Conservation (phyloP, 148 eudicot genomes). For the Simmondsia chinensis region DNA sequence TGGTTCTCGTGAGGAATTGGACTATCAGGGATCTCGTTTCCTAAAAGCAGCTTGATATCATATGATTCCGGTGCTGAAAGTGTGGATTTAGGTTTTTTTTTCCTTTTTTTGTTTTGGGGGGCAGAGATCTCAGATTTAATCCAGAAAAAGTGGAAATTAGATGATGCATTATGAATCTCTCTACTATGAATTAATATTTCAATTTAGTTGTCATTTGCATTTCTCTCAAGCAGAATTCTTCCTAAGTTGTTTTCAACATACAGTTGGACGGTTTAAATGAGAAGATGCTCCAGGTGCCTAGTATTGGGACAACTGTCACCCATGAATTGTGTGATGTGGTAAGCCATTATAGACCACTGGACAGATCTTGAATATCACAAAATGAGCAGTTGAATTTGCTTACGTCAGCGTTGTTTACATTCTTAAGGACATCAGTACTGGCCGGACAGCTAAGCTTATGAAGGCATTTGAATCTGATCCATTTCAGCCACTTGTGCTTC, state of each 20-base stretch:
- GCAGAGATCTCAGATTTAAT: too few species aligned
- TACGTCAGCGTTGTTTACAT: not conserved
- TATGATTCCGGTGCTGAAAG: too few species aligned
- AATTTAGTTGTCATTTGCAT: too few species aligned
- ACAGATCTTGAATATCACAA: not conserved
- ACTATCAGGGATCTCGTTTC: too few species aligned
- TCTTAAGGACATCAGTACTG: slow-evolving; percentile 23
- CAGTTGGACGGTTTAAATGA: slow-evolving; percentile 91
- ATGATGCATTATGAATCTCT: too few species aligned
- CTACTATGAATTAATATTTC: too few species aligned
- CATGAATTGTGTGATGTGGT: slow-evolving; percentile 26
- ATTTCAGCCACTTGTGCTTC: slow-evolving; percentile 44
- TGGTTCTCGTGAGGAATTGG: too few species aligned
- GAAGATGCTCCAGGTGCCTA: slow-evolving; percentile 32
- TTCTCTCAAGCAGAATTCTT: too few species aligned
- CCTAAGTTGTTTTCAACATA: slow-evolving; percentile 14
- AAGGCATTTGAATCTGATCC: slow-evolving; percentile 42
- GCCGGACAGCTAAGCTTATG: slow-evolving; percentile 9
- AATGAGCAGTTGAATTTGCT: not conserved
- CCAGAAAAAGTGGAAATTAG: too few species aligned
- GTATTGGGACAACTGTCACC: slow-evolving; percentile 9
- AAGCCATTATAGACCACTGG: slow-evolving; percentile 1
- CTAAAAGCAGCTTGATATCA: too few species aligned
- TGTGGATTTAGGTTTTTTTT: too few species aligned
- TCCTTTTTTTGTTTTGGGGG: too few species aligned